A percentile compares a stretch with the other conserved stretches of the same genome.
Evolutionary conservation across 2,329 filamentous ascomycete species (phyloP).

Genomic region (Ophiocordyceps sinensis): DNA sequence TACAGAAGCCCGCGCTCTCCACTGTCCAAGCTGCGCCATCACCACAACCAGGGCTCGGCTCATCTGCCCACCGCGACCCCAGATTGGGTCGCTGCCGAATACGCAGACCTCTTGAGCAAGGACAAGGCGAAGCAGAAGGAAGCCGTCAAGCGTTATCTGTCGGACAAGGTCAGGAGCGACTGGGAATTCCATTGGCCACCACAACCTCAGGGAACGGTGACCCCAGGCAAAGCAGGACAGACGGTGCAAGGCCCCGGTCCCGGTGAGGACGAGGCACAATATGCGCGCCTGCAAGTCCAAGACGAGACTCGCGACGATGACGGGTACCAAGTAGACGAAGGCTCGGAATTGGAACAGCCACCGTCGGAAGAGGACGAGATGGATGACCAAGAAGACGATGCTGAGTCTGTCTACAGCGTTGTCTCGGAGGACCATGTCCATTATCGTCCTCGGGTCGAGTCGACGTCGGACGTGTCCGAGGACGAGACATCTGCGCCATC

Average conservation of each 20-base stretch:
- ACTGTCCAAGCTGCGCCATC: slow-evolving; percentile 34
- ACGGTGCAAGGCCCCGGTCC: not conserved
- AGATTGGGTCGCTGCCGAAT: slow-evolving; percentile 32
- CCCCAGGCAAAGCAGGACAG: not conserved
- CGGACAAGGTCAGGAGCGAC: slow-evolving; percentile 39
- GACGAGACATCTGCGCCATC: slow-evolving; percentile 27
- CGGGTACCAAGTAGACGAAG: slow-evolving; percentile 22
- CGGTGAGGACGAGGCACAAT: not conserved
- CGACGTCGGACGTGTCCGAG: slow-evolving; percentile 42
- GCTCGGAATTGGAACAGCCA: slow-evolving; percentile 22
- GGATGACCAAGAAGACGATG: slow-evolving; percentile 24
- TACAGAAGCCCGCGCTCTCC: slow-evolving; percentile 42
- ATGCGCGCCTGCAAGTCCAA: slow-evolving; percentile 6
- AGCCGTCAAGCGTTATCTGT: slow-evolving; percentile 41
- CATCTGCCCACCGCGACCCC: slow-evolving; percentile 14
- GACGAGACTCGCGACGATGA: slow-evolving; percentile 20
- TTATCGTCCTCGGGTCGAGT: slow-evolving; percentile 37
- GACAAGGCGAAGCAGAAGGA: slow-evolving; percentile 50
- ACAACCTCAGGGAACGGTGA: slow-evolving; percentile 1
- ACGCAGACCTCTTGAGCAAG: slow-evolving; percentile 45
- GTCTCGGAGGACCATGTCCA: slow-evolving; percentile 39
- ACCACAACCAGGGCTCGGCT: slow-evolving; percentile 14
- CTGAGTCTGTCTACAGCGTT: slow-evolving; percentile 39
- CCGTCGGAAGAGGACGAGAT: slow-evolving; percentile 19
- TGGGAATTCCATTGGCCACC: slow-evolving; percentile 47